Evolutionary conservation across 176 grass and related monocot genomes (phyloP), one percentile per base, ranked within the genome.

Genomic region (Elymus sibiricus): DNA sequence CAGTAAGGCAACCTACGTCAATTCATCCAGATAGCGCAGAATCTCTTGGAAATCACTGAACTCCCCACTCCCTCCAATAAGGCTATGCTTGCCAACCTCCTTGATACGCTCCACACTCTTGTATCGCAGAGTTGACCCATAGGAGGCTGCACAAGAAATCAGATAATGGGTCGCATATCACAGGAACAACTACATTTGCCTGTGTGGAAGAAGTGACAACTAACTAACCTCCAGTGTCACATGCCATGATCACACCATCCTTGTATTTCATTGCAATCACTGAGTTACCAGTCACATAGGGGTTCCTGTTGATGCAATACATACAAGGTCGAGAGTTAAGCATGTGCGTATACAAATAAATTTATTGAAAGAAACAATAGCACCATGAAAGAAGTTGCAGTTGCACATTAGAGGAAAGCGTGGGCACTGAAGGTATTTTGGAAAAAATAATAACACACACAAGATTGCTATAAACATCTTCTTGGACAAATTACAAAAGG

Each of bases 21-120:
- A 74, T 78, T 99, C 97, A 87, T 99, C 97, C 70, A 99, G 87
- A 89, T 94, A 99, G 76, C 92, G 92, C 83, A 99, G 51, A 72
- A 99, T 99, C 87, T 99, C 97, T 83, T 99, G 97, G 71, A 99
- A 99, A 78, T 99, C 97, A 76, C 97, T 99, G 49, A 93, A 94
- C 85, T 99, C 97, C 53, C 94, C 97, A 72, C 94, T 96, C 74
- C 79, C 97, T 80, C 97, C 97, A 87, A 99, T 92, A 87, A 99
- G 83, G 70, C 94, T 94, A 82, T 99, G 94, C 80, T 94, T 94
- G 29, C 97, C 97, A 70, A 99, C 91, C 5, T 83, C 29, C 90
- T 97, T 99, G 44, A 97, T 96, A 51, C 97, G 92, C 88, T 99
- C 97, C 82, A 99, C 86, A n/a, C 94, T 90, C 97, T 99, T 99